Evolutionary conservation across 108 stramenopile species (phyloP), one percentile per base, ranked within the genome.

Genomic region (Mediolabrus comicus): DNA sequence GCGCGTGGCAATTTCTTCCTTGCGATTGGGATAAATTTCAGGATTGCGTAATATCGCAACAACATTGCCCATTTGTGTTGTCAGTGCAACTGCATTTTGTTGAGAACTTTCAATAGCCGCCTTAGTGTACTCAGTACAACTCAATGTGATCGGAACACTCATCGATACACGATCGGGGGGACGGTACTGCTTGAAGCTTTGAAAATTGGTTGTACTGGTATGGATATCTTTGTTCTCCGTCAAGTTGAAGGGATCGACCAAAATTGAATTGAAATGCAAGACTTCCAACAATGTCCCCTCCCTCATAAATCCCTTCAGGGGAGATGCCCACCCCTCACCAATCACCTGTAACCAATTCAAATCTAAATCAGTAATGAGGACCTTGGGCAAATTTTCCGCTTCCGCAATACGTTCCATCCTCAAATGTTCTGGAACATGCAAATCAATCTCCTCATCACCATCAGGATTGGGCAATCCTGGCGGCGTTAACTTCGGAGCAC

Each of bases 271-370:
- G 87, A 97, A 97, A 85, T 98, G 98, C 24, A 98, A 65, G 1
- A 96, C 90, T 72, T 98, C 97, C 65, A 98, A 84, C 60, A 98
- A 70, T 19, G 91, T 90, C 27, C 97, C 97, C 78, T 98, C 97
- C n/a, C 98, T 68, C 98, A 98, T 98, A 80, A 98, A 98, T 68
- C 98, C 98, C 77, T 85, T 94, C 60, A 98, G 87, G 11, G 98
- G 98, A n/a, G 87, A 75, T 3, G 98, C 98, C 98, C 98, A 98
- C 9, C 98, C 98, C 75, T 98, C 98, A 28, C 95, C 97, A 78
- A 98, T 89, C 53, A 92, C 92, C 71, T 98, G 95, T 46, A 95
- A 80, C 98, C 98, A 98, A 71, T 97, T 98, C 64, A 98, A 68
- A 80, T 98, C 98, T 79, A 98, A 92, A 81, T 98, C 97, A 8